A percentile compares a stretch with the other conserved stretches of the same genome.
Conservation (phyloP, 305 asterid species). For the Fraxinus sp. region DNA sequence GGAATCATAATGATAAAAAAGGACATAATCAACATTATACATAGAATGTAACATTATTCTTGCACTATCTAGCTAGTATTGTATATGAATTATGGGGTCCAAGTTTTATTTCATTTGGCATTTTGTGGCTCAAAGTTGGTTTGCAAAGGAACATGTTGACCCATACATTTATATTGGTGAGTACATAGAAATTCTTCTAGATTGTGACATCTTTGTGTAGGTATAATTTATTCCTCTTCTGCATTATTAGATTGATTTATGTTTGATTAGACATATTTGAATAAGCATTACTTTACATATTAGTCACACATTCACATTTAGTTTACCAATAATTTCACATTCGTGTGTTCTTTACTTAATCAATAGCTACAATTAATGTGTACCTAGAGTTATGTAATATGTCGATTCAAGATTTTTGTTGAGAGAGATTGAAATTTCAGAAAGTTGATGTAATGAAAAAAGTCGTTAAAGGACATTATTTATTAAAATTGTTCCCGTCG, state of each 20-base stretch:
- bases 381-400: too few relatives aligned
- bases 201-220: conserved; percentile 24
- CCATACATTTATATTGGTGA: conserved; percentile 15
- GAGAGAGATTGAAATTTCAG: too few relatives aligned
- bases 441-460: too few relatives aligned
- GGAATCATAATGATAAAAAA: too few relatives aligned
- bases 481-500: too few relatives aligned
- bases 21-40: background rate
- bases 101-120: conserved; percentile 27
- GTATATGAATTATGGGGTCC: conserved; percentile 32
- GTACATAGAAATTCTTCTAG: conserved; percentile 1
- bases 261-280: too few relatives aligned
- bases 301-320: too few relatives aligned
- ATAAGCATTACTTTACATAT: background rate
- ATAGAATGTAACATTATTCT: background rate
- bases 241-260: background rate
- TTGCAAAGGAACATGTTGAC: conserved; percentile 43
- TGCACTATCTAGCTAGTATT: background rate
- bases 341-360: too few relatives aligned
- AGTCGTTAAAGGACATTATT: too few relatives aligned
- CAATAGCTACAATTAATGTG: too few relatives aligned
- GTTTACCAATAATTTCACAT: too few relatives aligned
- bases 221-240: conserved; percentile 6
- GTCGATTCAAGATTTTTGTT: too few relatives aligned
- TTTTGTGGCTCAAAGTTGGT: conserved; percentile 44